Evolutionary conservation across 257 asterid species (phyloP), one percentile per base, ranked within the genome.

Genomic region (Avicennia marina): DNA sequence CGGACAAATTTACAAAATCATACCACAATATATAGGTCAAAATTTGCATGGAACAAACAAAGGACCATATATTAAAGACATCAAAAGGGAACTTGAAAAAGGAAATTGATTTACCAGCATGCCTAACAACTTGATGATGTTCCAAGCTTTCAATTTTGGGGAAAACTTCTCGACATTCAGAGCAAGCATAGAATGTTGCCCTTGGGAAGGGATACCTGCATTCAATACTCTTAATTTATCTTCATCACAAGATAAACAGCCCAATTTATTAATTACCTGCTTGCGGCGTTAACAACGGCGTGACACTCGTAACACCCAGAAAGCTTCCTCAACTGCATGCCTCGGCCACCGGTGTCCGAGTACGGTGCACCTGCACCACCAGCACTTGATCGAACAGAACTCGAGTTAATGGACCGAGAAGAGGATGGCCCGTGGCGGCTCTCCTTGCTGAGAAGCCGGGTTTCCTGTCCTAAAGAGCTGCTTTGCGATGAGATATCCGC

Each of bases 251-350:
- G 11, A 33, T 19, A 18, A 1, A 36, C 12, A 33, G 4, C 1
- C 3, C 4, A 11, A 16, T 8, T 24, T 29, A n/a, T n/a, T n/a
- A n/a, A n/a, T n/a, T n/a, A 81, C 89, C 89, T 75, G 76, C 69
- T 70, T n/a, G 44, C 36, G 9, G 94, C 83, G 64, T 84, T 87
- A 60, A 80, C 77, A 21, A 79, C 73, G 65, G 77, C 41, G 72
- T 75, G 86, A 61, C 94, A 84, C 63, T 84, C 94, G 16, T 78
- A 76, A 45, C 94, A 84, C 40, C 94, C 85, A 12, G 90, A 81
- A 4, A 84, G 80, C 74, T 81, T 84, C 53, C 86, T 76, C 29
- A 84, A 71, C 52, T 67, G 88, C 77, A 78, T 75, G 62, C 81
- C 83, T 48, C 82, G 67, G 34, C 34, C 34, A 8, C 0, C 34